A percentile compares a stretch with the other conserved stretches of the same genome.
These are phyloP conservation scores for Trichoderma polysporum DNA, from an alignment of 2,329 filamentous ascomycete species.

Conservation along the genomic window DNA sequence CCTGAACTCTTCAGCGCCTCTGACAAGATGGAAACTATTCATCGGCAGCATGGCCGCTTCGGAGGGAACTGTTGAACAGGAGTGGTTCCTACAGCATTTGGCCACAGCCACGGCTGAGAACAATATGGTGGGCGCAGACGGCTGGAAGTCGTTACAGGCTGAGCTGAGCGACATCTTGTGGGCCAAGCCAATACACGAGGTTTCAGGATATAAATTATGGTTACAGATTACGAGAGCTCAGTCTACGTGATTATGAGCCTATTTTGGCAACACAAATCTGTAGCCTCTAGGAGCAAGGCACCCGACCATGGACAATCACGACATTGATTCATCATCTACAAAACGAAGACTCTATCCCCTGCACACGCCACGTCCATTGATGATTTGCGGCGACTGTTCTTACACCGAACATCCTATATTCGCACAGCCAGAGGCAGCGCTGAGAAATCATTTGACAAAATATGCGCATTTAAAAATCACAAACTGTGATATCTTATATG, in stretches of 20 bases:
- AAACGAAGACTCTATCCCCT: neutral
- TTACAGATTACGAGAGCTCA: neutral
- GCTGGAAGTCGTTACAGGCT: neutral
- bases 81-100: neutral
- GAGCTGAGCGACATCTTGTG: neutral
- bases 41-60: slow-evolving; percentile 1
- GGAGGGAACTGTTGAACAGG: neutral
- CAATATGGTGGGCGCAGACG: neutral
- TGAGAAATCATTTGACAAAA: too few relatives aligned
- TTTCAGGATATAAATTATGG: neutral
- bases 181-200: neutral
- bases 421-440: neutral
- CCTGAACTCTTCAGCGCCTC: neutral
- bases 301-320: neutral
- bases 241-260: neutral
- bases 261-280: neutral
- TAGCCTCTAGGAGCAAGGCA: accelerated
- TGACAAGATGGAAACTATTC: slow-evolving; percentile 2
- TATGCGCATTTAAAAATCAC: too few relatives aligned
- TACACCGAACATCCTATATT: neutral
- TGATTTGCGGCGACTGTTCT: neutral
- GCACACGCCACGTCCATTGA: neutral
- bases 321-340: neutral
- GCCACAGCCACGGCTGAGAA: neutral
- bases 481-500: too few relatives aligned